A percentile compares a stretch with the other conserved stretches of the same genome.
These are phyloP conservation scores for Arthrobotrys sphaeroides DNA, from an alignment of 2,329 filamentous ascomycete species.

Conservation along the genomic window DNA sequence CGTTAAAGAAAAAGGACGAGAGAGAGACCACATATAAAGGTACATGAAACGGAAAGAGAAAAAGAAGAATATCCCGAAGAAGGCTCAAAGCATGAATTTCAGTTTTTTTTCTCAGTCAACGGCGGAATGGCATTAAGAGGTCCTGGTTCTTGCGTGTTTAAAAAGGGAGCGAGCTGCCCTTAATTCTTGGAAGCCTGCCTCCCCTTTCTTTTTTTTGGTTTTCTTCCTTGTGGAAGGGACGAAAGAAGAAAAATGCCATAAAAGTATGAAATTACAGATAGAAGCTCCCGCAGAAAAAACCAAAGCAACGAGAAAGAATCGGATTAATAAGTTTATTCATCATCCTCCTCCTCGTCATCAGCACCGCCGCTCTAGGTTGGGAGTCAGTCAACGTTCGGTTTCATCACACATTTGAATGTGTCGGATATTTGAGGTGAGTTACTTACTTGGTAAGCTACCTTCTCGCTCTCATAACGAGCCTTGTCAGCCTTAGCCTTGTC, in stretches of 20 bases:
- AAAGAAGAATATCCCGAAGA: constrained; percentile 23
- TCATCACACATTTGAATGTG: background rate
- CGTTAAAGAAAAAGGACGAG: constrained; percentile 35
- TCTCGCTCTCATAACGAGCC: constrained; percentile 99
- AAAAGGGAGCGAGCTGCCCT: constrained; percentile 14
- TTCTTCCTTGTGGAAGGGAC: background rate
- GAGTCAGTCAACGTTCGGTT: constrained; percentile 34
- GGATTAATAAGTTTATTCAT: constrained; percentile 39
- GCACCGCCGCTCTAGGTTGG: constrained; percentile 55
- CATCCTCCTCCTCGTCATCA: constrained; percentile 58
- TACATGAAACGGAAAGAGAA: constrained; percentile 46
- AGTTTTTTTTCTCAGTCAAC: constrained; percentile 7
- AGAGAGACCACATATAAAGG: constrained; percentile 49
- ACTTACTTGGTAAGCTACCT: constrained; percentile 88
- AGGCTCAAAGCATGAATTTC: constrained; percentile 35
- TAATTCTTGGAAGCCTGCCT: constrained; percentile 19
- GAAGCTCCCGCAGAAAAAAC: constrained; percentile 48
- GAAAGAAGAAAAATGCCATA: constrained; percentile 31
- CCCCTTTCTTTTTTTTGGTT: constrained; percentile 16
- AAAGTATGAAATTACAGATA: constrained; percentile 50
- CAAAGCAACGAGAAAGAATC: constrained; percentile 29
- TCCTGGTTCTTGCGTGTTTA: constrained; percentile 7
- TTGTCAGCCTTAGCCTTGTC: constrained; percentile 96
- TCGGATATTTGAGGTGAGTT: no score
- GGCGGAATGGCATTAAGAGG: constrained; percentile 38